These are phyloP conservation scores for Orbilia blumenaviensis DNA, from an alignment of 2,329 filamentous ascomycete species.

Conservation along the genomic window DNA sequence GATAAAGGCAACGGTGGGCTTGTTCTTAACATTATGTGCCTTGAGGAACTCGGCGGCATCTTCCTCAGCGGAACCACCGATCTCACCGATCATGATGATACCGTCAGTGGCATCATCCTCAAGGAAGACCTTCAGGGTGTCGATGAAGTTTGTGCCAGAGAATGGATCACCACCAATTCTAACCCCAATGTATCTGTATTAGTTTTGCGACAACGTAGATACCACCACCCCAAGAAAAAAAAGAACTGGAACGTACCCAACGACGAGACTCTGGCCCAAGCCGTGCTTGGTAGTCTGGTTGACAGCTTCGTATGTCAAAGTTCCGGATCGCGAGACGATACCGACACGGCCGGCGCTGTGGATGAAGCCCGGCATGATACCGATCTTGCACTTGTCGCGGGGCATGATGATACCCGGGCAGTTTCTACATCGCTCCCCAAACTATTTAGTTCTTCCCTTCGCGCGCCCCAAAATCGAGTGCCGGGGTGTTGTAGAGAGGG, in stretches of 20 bases:
- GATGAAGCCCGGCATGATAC: conserved; percentile 99
- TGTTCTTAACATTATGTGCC: conserved; percentile 88
- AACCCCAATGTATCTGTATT: background rate
- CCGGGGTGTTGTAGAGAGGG: background rate
- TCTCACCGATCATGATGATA: conserved; percentile 99
- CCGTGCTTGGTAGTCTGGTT: conserved; percentile 98
- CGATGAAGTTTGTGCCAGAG: conserved; percentile 99
- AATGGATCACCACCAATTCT: conserved; percentile 95
- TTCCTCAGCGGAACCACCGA: conserved; percentile 96
- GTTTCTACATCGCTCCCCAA: conserved; percentile 66
- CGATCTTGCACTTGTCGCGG: conserved; percentile 96
- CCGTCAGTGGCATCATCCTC: conserved; percentile 96
- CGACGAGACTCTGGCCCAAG: conserved; percentile 95
- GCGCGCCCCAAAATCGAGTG: too few species aligned
- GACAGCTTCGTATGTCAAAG: conserved; percentile 98
- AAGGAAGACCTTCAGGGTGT: conserved; percentile 97
- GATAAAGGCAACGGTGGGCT: conserved; percentile 98
- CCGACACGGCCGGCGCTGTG: conserved; percentile 99
- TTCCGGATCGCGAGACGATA: conserved; percentile 97
- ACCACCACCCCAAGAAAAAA: background rate
- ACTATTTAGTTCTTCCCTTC: background rate
- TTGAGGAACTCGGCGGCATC: conserved; percentile 96
- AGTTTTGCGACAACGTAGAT: too few species aligned
- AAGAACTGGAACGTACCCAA: conserved; percentile 67
- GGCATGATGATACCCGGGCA: conserved; percentile 93